Evolutionary conservation across 2,329 filamentous ascomycete species (phyloP).

Genomic region (Fusarium cyanostomum): DNA sequence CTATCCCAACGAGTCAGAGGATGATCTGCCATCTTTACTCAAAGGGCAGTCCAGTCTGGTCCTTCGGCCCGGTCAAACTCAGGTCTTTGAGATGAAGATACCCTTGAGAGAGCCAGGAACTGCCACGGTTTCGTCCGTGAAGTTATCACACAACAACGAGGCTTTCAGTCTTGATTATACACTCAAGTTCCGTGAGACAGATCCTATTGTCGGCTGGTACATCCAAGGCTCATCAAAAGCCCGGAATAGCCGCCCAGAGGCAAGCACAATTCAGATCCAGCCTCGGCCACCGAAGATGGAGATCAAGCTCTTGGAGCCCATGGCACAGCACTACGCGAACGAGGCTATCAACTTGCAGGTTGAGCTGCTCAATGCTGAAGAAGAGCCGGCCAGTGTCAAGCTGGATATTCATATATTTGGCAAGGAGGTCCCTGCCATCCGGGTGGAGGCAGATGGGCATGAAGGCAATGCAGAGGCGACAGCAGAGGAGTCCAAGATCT

Average conservation of each 20-base stretch:
- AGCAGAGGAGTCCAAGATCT: constrained; percentile 55
- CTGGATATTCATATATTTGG: constrained; percentile 76
- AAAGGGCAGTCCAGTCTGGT: constrained; percentile 70
- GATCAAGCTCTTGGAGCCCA: constrained; percentile 70
- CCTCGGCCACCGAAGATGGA: constrained; percentile 94
- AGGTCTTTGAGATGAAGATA: constrained; percentile 76
- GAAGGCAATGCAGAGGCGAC: constrained; percentile 47
- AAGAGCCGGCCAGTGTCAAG: constrained; percentile 76
- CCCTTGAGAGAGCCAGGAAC: constrained; percentile 85
- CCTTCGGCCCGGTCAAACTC: constrained; percentile 72
- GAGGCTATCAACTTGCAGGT: constrained; percentile 77
- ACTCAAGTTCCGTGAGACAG: constrained; percentile 60
- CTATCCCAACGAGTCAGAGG: constrained; percentile 38
- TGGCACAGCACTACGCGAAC: constrained; percentile 84
- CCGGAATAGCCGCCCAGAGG: constrained; percentile 58
- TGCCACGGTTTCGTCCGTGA: constrained; percentile 71
- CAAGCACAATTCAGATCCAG: constrained; percentile 73
- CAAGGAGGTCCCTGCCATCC: constrained; percentile 59
- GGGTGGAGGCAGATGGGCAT: constrained; percentile 50
- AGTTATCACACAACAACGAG: constrained; percentile 69
- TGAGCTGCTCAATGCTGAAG: constrained; percentile 82
- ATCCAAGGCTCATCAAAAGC: constrained; percentile 54
- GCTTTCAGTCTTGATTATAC: constrained; percentile 74
- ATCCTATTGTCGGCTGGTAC: constrained; percentile 61
- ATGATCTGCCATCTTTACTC: constrained; percentile 52